Evolutionary conservation across 2,329 filamentous ascomycete genomes (phyloP), one percentile per base, ranked within the genome.

Genomic region (Akanthomyces dipterigenus): DNA sequence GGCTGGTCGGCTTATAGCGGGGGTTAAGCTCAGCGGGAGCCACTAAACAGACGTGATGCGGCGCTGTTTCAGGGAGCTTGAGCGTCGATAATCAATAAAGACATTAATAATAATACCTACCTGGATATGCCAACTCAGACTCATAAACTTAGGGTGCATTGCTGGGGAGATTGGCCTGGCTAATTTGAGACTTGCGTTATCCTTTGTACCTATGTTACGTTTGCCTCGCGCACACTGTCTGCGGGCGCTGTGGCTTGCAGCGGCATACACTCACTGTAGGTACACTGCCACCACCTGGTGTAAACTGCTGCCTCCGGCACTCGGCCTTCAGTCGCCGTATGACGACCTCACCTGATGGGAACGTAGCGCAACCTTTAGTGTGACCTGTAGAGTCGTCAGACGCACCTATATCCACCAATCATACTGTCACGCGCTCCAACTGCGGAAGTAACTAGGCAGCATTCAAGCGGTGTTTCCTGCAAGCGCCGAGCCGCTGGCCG

Each of bases 271-370:
- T n/a, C n/a, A n/a, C n/a, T n/a, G n/a, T n/a, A n/a, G n/a, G n/a
- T n/a, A n/a, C n/a, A 43, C 36, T 7, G 26, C 43, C 34, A 22
- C 24, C 18, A 9, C 26, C 24, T 42, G 22, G 5, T 6, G 12
- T 7, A 38, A 48, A 26, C 56, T 43, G 38, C 18, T 43, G 36
- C 36, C 46, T 60, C 36, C 28, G 28, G 57, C 8, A 11, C 20
- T n/a, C 20, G 43, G 45, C 31, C 24, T 7, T 42, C 28, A 12
- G 22, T 16, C 24, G 38, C 57, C 56, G 28, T 54, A 38, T 54
- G 58, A 48, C 42, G 31, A 6, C 40, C 58, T 48, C 58, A 48
- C 40, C 49, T 60, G 58, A 60, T 49, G 38, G 20, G n/a, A 24
- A 43, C 7, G 18, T 18, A 50, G 22, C n/a, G 43, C 20, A 40